Percentiles rank a stretch among this genome's conserved stretches.
These are phyloP conservation scores for Picea glauca DNA, from an alignment of 75 land plant genomes.

Conservation along the genomic window DNA sequence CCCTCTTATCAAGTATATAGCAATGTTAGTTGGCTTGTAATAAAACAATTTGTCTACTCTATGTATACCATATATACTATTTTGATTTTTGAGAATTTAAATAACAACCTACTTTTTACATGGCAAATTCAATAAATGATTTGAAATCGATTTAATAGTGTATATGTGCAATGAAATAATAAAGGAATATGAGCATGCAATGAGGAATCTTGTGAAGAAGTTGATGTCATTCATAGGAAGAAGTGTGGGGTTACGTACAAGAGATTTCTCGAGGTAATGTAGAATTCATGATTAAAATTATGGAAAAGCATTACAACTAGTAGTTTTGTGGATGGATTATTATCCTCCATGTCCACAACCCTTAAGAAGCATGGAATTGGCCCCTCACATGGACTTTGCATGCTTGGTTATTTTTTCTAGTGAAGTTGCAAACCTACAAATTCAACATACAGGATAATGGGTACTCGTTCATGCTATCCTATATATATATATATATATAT, in stretches of 20 bases:
- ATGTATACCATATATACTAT: no score
- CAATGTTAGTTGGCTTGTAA: no score
- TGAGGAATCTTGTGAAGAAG: constrained; percentile 38
- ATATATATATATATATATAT: no score
- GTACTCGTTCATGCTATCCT: no score
- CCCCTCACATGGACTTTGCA: constrained; percentile 29
- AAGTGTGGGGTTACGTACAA: constrained; percentile 39
- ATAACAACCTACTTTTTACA: no score
- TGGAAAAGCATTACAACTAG: neutral
- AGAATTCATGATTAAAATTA: constrained; percentile 16
- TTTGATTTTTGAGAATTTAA: no score
- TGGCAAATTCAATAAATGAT: no score
- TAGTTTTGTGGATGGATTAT: constrained; percentile 62
- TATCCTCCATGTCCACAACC: constrained; percentile 36
- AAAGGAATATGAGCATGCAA: constrained; percentile 48
- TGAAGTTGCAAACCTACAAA: constrained; percentile 32
- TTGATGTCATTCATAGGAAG: constrained; percentile 42
- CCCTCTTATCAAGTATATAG: no score
- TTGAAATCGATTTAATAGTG: no score
- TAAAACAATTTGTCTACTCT: no score
- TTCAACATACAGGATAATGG: constrained; percentile 25
- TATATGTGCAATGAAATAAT: constrained; percentile 22
- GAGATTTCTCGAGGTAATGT: constrained; percentile 25
- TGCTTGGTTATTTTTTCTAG: constrained; percentile 23
- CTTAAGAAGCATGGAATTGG: constrained; percentile 14